Base-by-base conservation (phyloP, 2,329 filamentous ascomycete genomes). In the Tetracladium maxilliforme region DNA sequence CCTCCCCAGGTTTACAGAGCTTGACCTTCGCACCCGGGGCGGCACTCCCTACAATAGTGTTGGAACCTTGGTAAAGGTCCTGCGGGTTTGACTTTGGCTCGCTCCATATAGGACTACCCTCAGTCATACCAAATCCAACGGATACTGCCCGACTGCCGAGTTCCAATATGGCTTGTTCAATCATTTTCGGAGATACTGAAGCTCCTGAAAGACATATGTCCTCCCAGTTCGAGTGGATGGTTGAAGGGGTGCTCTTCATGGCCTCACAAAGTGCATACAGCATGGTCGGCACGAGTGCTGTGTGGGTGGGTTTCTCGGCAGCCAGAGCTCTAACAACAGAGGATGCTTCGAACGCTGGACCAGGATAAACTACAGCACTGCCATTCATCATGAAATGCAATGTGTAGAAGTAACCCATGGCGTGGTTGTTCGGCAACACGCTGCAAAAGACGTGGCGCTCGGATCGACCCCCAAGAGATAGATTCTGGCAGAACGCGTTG, bases 41-140 rank as follows among this genome's bases (percentile, higher is more conserved):
- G 9, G 49, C 42, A 19, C 48, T 52, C 6, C 57, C 56, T 5
- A 53, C 51, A n/a, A 54, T 47, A 5, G 52, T 41, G 30, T 57
- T 44, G 28, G 40, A 47, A 21, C 37, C 52, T 23, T 41, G 44
- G 6, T 27, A 35, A 18, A 44, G 40, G n/a, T n/a, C n/a, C 24
- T 37, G 41, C 25, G 30, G 36, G 31, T 45, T 49, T 19, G 26
- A 36, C 27, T 39, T 42, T 19, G 32, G 36, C 51, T 52, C 58
- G n/a, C 51, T 55, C 16, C 56, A 38, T 4, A 54, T 36, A 3
- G 51, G 52, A 9, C 49, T 51, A 3, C 50, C 51, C 31, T 61
- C 56, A 13, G 52, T 58, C 56, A 61, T 56, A 2, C 56, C 55
- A 33, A 56, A 60, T 8, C 42, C 48, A 22, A 52, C 48, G n/a